Conservation (phyloP, 805 yeast species). For the Yarrowia sp. region DNA sequence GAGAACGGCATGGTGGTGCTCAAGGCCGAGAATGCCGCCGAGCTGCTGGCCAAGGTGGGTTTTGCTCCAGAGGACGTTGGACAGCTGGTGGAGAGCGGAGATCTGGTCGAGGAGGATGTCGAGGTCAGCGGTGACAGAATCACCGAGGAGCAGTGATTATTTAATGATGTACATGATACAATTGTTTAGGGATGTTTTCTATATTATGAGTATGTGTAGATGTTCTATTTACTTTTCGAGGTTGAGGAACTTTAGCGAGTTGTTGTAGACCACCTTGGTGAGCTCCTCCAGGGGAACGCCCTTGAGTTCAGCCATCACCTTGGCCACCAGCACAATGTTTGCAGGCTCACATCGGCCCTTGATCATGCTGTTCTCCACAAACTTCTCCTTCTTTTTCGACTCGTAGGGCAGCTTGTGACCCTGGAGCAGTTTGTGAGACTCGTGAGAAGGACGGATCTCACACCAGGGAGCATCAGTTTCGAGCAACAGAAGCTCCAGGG, state of each 20-base stretch:
- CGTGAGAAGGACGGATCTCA: constrained; percentile 84
- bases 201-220: constrained; percentile 3
- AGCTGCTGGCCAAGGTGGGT: constrained; percentile 38
- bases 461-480: constrained; percentile 99
- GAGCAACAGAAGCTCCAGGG: constrained; percentile 71
- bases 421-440: constrained; percentile 62
- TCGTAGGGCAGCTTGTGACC: constrained; percentile 58
- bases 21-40: constrained; percentile 39
- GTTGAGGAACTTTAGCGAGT: constrained; percentile 34
- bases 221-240: constrained; percentile 13
- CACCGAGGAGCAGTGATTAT: constrained; percentile 37
- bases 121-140: constrained; percentile 35
- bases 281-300: constrained; percentile 55
- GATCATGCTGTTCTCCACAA: constrained; percentile 57
- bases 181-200: constrained; percentile 36
- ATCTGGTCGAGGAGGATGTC: constrained; percentile 39
- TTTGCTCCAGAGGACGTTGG: constrained; percentile 37
- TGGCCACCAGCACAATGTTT: constrained; percentile 79
- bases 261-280: constrained; percentile 6
- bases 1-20: constrained; percentile 40
- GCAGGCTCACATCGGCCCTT: constrained; percentile 95
- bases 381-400: constrained; percentile 69
- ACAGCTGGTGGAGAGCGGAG: constrained; percentile 35
- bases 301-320: constrained; percentile 63
- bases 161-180: constrained; percentile 38